A percentile compares a stretch with the other conserved stretches of the same genome.
Evolutionary conservation across 306 rosid genomes (phyloP).

Genomic region (Quercus alba): DNA sequence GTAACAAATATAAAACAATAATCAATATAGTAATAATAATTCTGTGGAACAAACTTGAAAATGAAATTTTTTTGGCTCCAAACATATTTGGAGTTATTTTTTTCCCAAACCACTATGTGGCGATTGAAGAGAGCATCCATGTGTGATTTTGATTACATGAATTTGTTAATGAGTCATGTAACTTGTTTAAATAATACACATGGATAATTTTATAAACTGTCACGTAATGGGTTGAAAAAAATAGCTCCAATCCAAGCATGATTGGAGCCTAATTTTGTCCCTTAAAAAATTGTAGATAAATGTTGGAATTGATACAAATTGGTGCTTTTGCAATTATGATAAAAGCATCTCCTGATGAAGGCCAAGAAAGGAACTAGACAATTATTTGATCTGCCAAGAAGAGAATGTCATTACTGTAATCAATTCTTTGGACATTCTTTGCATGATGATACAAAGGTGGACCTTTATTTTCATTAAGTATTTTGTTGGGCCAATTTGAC

Average conservation of each 20-base stretch:
- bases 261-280: too few relatives aligned
- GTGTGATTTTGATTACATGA: too few relatives aligned
- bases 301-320: too few relatives aligned
- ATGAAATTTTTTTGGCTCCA: too few relatives aligned
- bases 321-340: too few relatives aligned
- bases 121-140: too few relatives aligned
- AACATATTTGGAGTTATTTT: too few relatives aligned
- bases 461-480: background rate
- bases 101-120: background rate
- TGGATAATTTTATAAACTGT: background rate
- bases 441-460: background rate
- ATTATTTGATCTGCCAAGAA: background rate
- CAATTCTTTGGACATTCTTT: background rate
- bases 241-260: too few relatives aligned
- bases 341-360: constrained; percentile 51
- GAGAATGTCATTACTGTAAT: background rate
- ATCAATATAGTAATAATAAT: background rate
- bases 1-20: background rate
- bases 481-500: background rate
- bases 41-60: background rate
- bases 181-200: background rate
- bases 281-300: background rate
- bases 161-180: background rate
- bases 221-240: too few relatives aligned
- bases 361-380: constrained; percentile 8